Conservation (phyloP, 192 early-diverging fungal species). For the Phycomyces nitens region DNA sequence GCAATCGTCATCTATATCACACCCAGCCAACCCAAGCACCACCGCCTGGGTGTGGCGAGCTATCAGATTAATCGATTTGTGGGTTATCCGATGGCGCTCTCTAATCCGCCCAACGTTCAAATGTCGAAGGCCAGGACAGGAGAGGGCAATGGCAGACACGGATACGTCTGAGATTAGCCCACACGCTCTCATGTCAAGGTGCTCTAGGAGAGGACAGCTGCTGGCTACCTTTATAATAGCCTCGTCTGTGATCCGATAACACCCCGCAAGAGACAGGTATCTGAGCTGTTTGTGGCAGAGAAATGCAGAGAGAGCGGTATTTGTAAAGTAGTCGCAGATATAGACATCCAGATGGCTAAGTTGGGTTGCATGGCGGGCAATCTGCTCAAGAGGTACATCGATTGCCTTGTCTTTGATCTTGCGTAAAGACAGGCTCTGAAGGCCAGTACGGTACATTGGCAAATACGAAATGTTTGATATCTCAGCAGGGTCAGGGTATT, state of each 20-base stretch:
- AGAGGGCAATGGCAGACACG: slow-evolving; percentile 35
- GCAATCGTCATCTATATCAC: slow-evolving; percentile 45
- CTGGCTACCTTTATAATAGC: slow-evolving; percentile 39
- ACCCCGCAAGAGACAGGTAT: slow-evolving; percentile 43
- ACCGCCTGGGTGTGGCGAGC: slow-evolving; percentile 41
- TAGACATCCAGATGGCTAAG: slow-evolving; percentile 47
- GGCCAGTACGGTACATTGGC: slow-evolving; percentile 9
- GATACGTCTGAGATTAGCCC: slow-evolving; percentile 41
- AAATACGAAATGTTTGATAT: background rate
- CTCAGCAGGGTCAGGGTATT: background rate
- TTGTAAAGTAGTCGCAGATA: slow-evolving; percentile 48
- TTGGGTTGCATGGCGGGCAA: slow-evolving; percentile 21
- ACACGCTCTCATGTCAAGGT: slow-evolving; percentile 46
- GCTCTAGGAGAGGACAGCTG: slow-evolving; percentile 39
- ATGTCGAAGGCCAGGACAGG: slow-evolving; percentile 39
- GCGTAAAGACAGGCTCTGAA: slow-evolving; percentile 23
- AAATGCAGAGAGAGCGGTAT: slow-evolving; percentile 37
- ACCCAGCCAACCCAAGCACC: slow-evolving; percentile 48
- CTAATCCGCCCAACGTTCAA: slow-evolving; percentile 49
- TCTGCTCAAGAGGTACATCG: slow-evolving; percentile 19
- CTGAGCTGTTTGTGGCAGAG: slow-evolving; percentile 33
- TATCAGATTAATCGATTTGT: slow-evolving; percentile 42
- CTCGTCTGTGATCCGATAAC: slow-evolving; percentile 44
- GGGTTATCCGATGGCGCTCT: slow-evolving; percentile 39
- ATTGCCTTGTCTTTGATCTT: slow-evolving; percentile 35